A percentile compares a stretch with the other conserved stretches of the same genome.
Evolutionary conservation across 768 basidiomycete genomes (phyloP).

Genomic region (Pleurotus citrinopileatus): DNA sequence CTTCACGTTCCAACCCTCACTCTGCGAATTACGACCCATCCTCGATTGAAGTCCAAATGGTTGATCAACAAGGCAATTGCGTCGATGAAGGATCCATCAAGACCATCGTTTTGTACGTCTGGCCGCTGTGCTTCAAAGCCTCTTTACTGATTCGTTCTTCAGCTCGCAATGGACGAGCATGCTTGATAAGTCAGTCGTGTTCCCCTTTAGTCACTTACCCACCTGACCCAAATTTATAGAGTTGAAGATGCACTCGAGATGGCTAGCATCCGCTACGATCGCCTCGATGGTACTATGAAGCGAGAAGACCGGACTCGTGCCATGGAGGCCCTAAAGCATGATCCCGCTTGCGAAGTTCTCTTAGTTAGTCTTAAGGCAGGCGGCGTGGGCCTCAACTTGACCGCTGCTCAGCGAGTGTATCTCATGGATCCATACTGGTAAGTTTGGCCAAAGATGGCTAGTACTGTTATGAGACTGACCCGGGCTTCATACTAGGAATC

Average conservation of each 20-base stretch:
- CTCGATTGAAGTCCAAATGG: slow-evolving; percentile 70
- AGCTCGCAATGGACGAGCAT: slow-evolving; percentile 95
- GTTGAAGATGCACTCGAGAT: slow-evolving; percentile 87
- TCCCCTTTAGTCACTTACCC: background rate
- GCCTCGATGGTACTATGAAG: slow-evolving; percentile 97
- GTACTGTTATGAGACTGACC: slow-evolving; percentile 4
- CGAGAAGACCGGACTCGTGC: slow-evolving; percentile 89
- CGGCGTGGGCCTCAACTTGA: slow-evolving; percentile 95
- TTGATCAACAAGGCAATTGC: slow-evolving; percentile 70
- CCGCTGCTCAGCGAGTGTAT: slow-evolving; percentile 90
- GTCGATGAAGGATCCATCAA: slow-evolving; percentile 74
- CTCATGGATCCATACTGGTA: slow-evolving; percentile 98
- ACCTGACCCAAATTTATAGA: slow-evolving; percentile 34
- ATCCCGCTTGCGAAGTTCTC: slow-evolving; percentile 89
- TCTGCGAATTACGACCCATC: slow-evolving; percentile 84
- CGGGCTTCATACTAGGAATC: slow-evolving; percentile 62
- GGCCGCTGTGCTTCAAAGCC: slow-evolving; percentile 13
- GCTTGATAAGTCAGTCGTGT: slow-evolving; percentile 73
- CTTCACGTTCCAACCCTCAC: slow-evolving; percentile 82
- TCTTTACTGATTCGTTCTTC: slow-evolving; percentile 16
- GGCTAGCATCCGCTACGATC: slow-evolving; percentile 82
- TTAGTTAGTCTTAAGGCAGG: slow-evolving; percentile 96
- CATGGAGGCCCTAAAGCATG: slow-evolving; percentile 89
- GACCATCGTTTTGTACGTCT: slow-evolving; percentile 91
- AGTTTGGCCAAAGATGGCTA: slow-evolving; percentile 12